Conservation (phyloP, 345 rosid genomes). For the Diplotaxis tenuifolia region DNA sequence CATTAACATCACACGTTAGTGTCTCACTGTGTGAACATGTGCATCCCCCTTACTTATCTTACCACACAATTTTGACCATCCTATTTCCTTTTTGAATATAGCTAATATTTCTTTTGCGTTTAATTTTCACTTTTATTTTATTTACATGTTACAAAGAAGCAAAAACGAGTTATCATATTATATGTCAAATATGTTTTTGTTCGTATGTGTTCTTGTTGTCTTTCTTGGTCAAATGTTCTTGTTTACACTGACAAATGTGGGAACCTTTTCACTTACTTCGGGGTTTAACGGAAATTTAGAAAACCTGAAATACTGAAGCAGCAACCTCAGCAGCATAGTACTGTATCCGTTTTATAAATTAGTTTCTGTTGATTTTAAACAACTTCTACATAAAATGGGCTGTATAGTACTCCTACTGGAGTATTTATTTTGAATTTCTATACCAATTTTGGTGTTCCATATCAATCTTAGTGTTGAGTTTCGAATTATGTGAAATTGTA, state of each 20-base stretch:
- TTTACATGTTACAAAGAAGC: conserved; percentile 29
- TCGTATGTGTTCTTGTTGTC: conserved; percentile 24
- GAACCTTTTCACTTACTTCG: conserved; percentile 30
- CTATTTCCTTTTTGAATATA: conserved; percentile 35
- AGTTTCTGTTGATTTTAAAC: not conserved
- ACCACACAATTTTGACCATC: conserved; percentile 40
- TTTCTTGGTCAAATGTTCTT: conserved; percentile 28
- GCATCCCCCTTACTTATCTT: conserved; percentile 34
- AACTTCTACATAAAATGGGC: not conserved
- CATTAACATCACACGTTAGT: conserved; percentile 41
- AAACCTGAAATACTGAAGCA: not conserved
- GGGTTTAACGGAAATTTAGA: conserved; percentile 13
- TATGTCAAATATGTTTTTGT: conserved; percentile 26
- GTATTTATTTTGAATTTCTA: not conserved
- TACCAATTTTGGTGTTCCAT: not conserved
- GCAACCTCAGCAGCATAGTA: not conserved
- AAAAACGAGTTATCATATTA: not conserved
- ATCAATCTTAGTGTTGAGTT: not conserved
- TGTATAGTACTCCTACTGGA: too few relatives aligned
- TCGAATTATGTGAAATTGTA: not conserved
- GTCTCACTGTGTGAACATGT: conserved; percentile 42
- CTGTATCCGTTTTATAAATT: not conserved
- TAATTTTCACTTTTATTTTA: not conserved
- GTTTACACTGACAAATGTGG: conserved; percentile 15
- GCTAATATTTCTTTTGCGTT: conserved; percentile 3